Evolutionary conservation across 2,329 filamentous ascomycete genomes (phyloP).

Genomic region (Calonectria pauciramosa): DNA sequence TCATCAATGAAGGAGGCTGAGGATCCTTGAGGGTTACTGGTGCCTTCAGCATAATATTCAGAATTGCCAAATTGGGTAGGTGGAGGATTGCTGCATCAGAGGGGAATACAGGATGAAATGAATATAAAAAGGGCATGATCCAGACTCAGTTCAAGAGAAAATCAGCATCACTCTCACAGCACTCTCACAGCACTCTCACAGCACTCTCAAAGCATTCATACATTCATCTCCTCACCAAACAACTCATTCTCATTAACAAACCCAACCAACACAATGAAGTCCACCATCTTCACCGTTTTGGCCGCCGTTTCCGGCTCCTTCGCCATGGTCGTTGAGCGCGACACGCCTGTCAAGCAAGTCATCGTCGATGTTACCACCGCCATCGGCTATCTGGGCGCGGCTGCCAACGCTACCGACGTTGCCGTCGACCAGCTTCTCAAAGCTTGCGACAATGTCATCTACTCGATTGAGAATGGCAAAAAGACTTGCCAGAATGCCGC

Average conservation of each 20-base stretch:
- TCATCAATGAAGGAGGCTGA: neutral
- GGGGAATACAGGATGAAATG: neutral
- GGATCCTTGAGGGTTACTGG: too few relatives aligned
- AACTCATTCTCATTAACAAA: neutral
- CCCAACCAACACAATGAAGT: neutral
- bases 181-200: neutral
- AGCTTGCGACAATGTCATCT: neutral
- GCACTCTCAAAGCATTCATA: neutral
- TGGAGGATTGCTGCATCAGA: neutral
- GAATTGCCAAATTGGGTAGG: neutral
- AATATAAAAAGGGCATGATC: neutral
- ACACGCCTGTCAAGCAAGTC: neutral
- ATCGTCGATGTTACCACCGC: neutral
- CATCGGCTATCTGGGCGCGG: neutral
- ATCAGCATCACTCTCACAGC: slow-evolving; percentile 1
- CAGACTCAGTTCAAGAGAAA: neutral
- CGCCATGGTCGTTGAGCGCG: slow-evolving; percentile 1
- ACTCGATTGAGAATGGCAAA: neutral
- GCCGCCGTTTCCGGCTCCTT: neutral
- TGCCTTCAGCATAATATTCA: neutral
- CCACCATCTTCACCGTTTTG: neutral
- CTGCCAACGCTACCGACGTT: neutral
- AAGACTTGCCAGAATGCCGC: neutral
- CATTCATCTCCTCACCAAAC: neutral
- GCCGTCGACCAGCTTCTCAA: neutral